Evolutionary conservation across 2,329 filamentous ascomycete species (phyloP), one percentile per base, ranked within the genome.

Genomic region (Cladophialophora bantiana): DNA sequence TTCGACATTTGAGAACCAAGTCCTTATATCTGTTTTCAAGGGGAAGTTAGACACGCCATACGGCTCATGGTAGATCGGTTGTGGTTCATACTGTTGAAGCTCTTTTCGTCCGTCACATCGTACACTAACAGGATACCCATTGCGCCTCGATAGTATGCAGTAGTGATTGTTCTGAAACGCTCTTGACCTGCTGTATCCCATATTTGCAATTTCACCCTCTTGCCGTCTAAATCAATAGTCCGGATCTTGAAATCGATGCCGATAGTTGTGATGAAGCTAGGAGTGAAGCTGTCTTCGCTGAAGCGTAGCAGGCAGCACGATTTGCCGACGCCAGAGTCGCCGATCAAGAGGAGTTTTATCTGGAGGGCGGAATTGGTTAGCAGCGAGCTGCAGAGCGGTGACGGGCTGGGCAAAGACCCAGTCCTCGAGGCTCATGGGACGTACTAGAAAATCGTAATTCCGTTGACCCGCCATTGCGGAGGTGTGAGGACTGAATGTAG

Each of bases 211-310:
- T 99, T 99, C 76, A 99, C 95, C 70, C 94, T 88, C 88, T 99
- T 99, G 79, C 94, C 94, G 82, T 99, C 95, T 74, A 99, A 86
- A 83, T 99, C 95, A 83, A 99, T 99, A 72, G 95, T 99, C 73
- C 95, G 89, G 79, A 99, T 99, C 87, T 99, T 99, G 86, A 99
- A 99, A 83, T 99, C 95, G 84, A 99, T 98, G 74, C 95, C 95
- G 82, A 99, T 99, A 70, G 95, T 99, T 70, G 94, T 97, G 85
- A 97, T 97, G 86, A 97, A 97, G 74, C 93, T 96, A 52, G 94
- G 94, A 61, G 94, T 97, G 84, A 97, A 97, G 55, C 92, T 96
- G 85, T 97, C 94, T 83, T 97, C 94, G 82, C 93, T 96, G 85
- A 97, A 97, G 75, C 94, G 92, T 78, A 97, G 85, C 79, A 97